phyloP scores from a whole-genome alignment of 306 rosid genomes.

The Vicia sativa region DNA sequence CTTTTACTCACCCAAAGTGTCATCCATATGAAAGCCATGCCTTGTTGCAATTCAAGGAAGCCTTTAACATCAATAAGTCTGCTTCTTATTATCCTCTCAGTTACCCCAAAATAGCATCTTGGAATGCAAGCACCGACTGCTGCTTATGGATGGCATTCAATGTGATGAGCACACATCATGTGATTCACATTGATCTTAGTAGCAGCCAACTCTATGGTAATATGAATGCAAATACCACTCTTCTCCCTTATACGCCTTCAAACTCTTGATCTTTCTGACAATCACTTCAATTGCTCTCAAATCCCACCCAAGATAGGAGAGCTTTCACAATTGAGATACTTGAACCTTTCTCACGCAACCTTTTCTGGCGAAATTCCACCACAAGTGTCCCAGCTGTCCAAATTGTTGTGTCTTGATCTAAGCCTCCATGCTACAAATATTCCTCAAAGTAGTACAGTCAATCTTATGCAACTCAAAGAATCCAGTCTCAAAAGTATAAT shows the following conservation, averaged over 20 bases:
- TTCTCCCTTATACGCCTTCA: constrained; percentile 28
- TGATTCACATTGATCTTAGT: constrained; percentile 33
- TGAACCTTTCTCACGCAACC: no score
- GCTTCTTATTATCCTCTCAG: no score
- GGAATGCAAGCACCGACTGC: no score
- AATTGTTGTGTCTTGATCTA: constrained; percentile 29
- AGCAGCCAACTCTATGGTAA: constrained; percentile 34
- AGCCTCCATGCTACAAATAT: accelerated
- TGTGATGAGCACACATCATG: not conserved
- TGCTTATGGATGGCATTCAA: no score
- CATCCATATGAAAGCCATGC: no score
- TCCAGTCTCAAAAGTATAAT: constrained; percentile 33
- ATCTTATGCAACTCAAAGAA: constrained; percentile 2
- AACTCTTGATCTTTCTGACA: constrained; percentile 35
- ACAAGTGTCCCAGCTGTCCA: constrained; percentile 29
- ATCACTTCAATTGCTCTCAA: constrained; percentile 43
- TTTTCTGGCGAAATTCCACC: constrained; percentile 14
- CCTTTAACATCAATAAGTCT: no score
- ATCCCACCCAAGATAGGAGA: constrained; percentile 37
- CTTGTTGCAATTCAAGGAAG: no score
- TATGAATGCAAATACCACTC: constrained; percentile 22
- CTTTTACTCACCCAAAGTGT: no score
- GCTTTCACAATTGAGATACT: no score
- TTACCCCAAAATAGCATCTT: no score
- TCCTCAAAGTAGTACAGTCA: not conserved